Conservation (phyloP, 1,284 basidiomycete genomes). For the Porogramme epimiltina region DNA sequence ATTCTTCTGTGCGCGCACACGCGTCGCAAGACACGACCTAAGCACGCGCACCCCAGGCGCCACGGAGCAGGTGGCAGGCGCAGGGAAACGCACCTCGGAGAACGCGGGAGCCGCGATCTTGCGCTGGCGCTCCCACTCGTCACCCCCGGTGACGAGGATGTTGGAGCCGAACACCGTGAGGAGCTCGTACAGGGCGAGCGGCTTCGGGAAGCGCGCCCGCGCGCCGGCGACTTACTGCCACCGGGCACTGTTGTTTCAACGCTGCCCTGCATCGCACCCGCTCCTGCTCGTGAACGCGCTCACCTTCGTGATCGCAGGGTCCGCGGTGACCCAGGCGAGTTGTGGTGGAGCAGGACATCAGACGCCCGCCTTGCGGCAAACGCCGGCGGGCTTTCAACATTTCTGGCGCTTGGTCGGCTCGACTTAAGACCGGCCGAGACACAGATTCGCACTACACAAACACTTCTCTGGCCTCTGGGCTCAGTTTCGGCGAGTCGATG, state of each 20-base stretch:
- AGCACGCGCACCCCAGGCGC: no score
- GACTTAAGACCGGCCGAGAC: no score
- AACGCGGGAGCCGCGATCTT: constrained; percentile 47
- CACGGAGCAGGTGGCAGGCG: no score
- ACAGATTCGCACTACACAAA: no score
- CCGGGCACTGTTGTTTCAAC: background rate
- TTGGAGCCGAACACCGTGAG: constrained; percentile 48
- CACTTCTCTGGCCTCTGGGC: no score
- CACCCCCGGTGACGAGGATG: constrained; percentile 58
- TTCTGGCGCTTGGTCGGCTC: no score
- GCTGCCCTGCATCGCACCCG: background rate
- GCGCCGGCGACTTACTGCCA: constrained; percentile 25
- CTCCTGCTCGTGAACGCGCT: background rate
- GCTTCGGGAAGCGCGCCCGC: constrained; percentile 37
- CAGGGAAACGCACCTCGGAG: constrained; percentile 38
- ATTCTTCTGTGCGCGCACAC: constrained; percentile 34
- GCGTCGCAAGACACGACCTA: no score
- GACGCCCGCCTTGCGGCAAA: no score
- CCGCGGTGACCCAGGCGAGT: no score
- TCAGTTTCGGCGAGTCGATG: no score
- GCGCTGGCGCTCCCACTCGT: constrained; percentile 63
- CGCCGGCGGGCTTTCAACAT: no score
- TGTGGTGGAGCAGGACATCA: no score
- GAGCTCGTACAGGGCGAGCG: constrained; percentile 32
- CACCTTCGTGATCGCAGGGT: constrained; percentile 24